phyloP scores from a whole-genome alignment of 2,329 filamentous ascomycete species.

The Cladosporium halotolerans region DNA sequence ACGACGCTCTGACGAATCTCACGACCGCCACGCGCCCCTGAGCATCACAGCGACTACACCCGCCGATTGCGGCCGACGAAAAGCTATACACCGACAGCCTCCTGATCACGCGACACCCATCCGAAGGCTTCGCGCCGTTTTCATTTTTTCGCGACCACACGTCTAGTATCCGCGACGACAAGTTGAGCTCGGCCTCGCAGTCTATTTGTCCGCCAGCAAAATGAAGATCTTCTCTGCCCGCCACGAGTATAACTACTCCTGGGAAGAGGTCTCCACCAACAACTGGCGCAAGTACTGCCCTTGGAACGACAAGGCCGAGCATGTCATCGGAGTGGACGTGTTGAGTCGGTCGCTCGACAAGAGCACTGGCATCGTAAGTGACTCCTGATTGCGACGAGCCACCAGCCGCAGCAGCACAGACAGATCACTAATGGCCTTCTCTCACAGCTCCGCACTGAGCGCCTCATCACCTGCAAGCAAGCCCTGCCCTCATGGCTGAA shows the following conservation, averaged over 20 bases:
- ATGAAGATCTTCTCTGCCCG: conserved; percentile 96
- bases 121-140: conserved; percentile 6
- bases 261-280: conserved; percentile 93
- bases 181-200: neutral
- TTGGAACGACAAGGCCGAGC: conserved; percentile 97
- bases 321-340: conserved; percentile 93
- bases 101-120: conserved; percentile 11
- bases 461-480: conserved; percentile 58
- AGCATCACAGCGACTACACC: conserved; percentile 1
- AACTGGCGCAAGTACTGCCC: conserved; percentile 99
- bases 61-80: conserved; percentile 6
- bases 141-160: conserved; percentile 4
- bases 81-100: neutral
- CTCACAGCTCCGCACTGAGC: conserved; percentile 60
- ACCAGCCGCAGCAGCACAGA: neutral
- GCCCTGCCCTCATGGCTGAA: conserved; percentile 74
- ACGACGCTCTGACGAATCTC: conserved; percentile 4
- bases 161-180: conserved; percentile 4
- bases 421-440: neutral
- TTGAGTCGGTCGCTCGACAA: conserved; percentile 64
- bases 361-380: conserved; percentile 51
- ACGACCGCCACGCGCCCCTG: conserved; percentile 2
- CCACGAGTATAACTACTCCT: conserved; percentile 93
- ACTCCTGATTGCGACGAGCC: neutral
- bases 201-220: neutral